These are phyloP conservation scores for Tulasnella sp. DNA, from an alignment of 768 basidiomycete genomes.

Conservation along the genomic window DNA sequence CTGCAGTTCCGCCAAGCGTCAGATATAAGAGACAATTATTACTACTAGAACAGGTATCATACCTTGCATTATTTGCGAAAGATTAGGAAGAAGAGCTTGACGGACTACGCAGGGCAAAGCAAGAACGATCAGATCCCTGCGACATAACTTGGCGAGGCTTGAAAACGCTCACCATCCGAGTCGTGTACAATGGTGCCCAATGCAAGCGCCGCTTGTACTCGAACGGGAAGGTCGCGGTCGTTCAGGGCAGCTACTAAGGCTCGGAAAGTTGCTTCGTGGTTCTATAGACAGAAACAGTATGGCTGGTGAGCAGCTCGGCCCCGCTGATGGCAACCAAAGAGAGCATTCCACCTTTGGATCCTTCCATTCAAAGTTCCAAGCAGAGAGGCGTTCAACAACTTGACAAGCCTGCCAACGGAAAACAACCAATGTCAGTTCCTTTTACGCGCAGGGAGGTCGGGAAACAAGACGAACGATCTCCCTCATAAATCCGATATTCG, in stretches of 20 bases:
- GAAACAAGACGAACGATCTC: conserved; percentile 56
- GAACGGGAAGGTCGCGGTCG: conserved; percentile 76
- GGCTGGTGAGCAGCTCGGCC: neutral
- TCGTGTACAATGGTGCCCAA: conserved; percentile 72
- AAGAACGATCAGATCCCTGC: neutral
- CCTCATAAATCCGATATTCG: conserved; percentile 66
- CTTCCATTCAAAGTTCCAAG: conserved; percentile 64
- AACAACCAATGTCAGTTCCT: neutral
- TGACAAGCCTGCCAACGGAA: conserved; percentile 57
- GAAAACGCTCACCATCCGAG: conserved; percentile 51
- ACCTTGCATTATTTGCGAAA: conserved; percentile 87
- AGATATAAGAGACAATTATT: neutral
- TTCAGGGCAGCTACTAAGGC: conserved; percentile 66
- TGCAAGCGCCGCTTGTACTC: conserved; percentile 76
- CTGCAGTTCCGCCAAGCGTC: conserved; percentile 39
- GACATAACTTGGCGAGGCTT: too few relatives aligned
- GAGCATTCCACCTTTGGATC: conserved; percentile 51
- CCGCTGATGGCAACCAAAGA: neutral
- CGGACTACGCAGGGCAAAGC: conserved; percentile 49
- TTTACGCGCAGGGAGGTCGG: neutral
- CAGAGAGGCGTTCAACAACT: conserved; percentile 69
- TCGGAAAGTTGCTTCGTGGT: conserved; percentile 59
- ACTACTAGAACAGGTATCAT: conserved; percentile 15
- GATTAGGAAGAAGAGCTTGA: conserved; percentile 64
- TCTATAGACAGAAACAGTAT: conserved; percentile 40